Conservation (phyloP, 179 eudicot species). For the Amaranthus tricolor region DNA sequence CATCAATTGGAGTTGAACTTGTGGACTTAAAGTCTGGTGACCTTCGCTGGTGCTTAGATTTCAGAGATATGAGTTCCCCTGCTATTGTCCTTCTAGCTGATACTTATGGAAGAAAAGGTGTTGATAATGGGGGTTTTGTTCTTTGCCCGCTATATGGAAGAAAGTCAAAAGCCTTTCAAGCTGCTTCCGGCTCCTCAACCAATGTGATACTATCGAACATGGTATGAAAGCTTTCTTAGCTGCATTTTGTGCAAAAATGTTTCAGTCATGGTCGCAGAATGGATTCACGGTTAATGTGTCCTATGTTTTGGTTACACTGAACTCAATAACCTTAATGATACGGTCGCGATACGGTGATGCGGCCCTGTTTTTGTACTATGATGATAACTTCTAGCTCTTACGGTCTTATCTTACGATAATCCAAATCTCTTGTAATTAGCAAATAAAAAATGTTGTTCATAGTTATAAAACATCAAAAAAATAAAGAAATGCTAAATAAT, state of each 20-base stretch:
- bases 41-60: constrained; percentile 95
- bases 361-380: too few species aligned
- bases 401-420: background rate
- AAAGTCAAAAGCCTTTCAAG: constrained; percentile 97
- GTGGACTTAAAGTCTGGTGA: constrained; percentile 80
- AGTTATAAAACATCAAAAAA: background rate
- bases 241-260: background rate
- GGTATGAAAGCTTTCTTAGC: constrained; percentile 46
- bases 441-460: background rate
- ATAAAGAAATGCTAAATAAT: too few species aligned
- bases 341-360: too few species aligned
- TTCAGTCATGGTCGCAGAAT: too few species aligned
- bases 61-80: constrained; percentile 96
- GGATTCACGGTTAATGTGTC: too few species aligned
- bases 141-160: constrained; percentile 95
- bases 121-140: constrained; percentile 83
- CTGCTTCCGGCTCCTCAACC: constrained; percentile 78
- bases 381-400: constrained; percentile 13
- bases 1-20: constrained; percentile 88
- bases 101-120: constrained; percentile 66
- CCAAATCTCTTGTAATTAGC: background rate
- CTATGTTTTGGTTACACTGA: too few species aligned
- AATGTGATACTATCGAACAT: constrained; percentile 63
- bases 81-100: constrained; percentile 78
- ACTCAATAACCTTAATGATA: too few species aligned